These are phyloP conservation scores for Tritrichomonas foetus DNA, from an alignment of 208 protist species.

Conservation along the genomic window DNA sequence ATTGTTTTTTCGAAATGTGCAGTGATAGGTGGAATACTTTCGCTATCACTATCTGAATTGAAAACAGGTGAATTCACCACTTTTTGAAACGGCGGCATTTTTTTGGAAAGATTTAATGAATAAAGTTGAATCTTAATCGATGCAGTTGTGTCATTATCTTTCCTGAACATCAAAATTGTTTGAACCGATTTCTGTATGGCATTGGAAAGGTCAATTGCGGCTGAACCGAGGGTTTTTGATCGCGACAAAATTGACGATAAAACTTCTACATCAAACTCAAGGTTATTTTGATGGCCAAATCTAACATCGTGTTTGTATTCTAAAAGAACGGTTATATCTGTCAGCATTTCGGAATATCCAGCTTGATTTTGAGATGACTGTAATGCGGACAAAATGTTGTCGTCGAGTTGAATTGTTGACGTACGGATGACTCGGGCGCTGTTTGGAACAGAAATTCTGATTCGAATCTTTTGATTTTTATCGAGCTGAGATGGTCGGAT, in stretches of 20 bases:
- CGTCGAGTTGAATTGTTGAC: neutral
- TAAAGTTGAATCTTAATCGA: neutral
- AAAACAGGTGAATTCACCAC: neutral
- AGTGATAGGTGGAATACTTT: neutral
- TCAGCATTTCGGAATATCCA: neutral
- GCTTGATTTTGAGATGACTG: neutral
- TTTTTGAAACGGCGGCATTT: neutral
- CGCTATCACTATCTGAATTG: neutral
- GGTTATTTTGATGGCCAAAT: neutral
- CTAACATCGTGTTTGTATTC: constrained; percentile 33
- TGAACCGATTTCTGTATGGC: neutral
- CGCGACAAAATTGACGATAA: neutral
- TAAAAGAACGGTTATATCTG: neutral
- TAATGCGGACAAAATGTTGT: neutral
- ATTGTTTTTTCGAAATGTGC: neutral
- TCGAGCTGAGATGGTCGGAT: neutral
- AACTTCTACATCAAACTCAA: neutral
- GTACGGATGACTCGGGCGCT: neutral
- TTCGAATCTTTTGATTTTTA: constrained; percentile 27
- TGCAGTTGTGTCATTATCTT: neutral
- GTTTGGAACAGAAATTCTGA: neutral
- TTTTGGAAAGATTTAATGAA: neutral
- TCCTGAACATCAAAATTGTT: neutral
- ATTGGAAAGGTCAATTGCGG: neutral
- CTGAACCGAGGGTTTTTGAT: neutral